Evolutionary conservation across 2,329 filamentous ascomycete genomes (phyloP).

Genomic region (Aspergillus proliferans): DNA sequence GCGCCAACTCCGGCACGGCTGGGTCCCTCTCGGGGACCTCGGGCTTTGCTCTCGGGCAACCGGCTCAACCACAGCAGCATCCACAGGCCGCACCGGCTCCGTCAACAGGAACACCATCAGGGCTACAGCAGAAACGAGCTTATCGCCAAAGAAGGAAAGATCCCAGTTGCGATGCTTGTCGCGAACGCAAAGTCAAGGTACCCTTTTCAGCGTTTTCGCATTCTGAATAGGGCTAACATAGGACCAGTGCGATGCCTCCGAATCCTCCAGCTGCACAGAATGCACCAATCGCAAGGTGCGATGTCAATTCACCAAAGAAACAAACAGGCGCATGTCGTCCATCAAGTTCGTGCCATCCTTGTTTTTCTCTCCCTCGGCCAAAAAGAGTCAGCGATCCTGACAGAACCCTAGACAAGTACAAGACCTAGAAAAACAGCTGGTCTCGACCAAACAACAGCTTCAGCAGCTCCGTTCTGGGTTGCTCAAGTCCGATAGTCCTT

Average conservation of each 20-base stretch:
- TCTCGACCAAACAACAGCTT: conserved; percentile 73
- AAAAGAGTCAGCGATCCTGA: conserved; percentile 7
- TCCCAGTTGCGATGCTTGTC: conserved; percentile 93
- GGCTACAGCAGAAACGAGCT: conserved; percentile 71
- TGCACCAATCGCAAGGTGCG: conserved; percentile 95
- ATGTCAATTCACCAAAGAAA: conserved; percentile 98
- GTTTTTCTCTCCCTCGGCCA: conserved; percentile 1
- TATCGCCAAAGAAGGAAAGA: conserved; percentile 95
- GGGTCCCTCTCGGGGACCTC: conserved; percentile 35
- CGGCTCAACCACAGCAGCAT: conserved; percentile 55
- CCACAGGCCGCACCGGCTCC: not conserved
- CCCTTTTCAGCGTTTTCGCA: not conserved
- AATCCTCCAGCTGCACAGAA: conserved; percentile 92
- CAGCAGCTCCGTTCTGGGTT: conserved; percentile 63
- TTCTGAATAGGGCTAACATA: conserved; percentile 3
- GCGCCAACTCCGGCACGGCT: conserved; percentile 20
- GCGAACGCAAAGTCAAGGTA: conserved; percentile 69
- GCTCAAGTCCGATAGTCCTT: conserved; percentile 39
- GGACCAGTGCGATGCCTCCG: conserved; percentile 79
- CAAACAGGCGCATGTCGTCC: conserved; percentile 95
- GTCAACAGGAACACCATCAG: not conserved
- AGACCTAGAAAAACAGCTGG: conserved; percentile 87
- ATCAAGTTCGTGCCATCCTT: conserved; percentile 62
- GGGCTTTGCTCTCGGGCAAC: conserved; percentile 31
- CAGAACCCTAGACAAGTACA: conserved; percentile 66